Evolutionary conservation across 2,329 filamentous ascomycete species (phyloP).

Genomic region (Colletotrichum sidae): DNA sequence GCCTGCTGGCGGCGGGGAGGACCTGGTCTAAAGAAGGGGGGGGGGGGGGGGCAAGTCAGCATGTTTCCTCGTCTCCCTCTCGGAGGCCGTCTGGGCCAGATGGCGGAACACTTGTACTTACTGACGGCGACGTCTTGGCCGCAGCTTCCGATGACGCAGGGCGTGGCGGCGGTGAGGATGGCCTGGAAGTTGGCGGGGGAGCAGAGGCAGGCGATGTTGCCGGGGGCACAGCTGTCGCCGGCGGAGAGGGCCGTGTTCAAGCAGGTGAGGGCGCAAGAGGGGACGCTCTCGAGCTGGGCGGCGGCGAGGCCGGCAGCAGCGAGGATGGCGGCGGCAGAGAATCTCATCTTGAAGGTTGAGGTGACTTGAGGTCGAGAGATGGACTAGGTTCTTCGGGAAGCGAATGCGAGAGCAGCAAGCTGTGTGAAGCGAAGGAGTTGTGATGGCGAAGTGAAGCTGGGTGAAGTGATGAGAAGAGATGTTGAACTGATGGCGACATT

Average conservation of each 20-base stretch:
- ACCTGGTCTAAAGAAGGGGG: slow-evolving; percentile 16
- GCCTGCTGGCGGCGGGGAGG: slow-evolving; percentile 23
- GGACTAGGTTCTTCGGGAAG: not conserved
- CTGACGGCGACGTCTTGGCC: slow-evolving; percentile 22
- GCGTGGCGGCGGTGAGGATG: slow-evolving; percentile 12
- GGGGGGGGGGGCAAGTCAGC: not conserved
- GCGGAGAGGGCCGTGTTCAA: slow-evolving; percentile 22
- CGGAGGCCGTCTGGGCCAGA: not conserved
- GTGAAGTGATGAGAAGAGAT: slow-evolving; percentile 4
- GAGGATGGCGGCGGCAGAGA: slow-evolving; percentile 24
- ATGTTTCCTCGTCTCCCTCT: not conserved
- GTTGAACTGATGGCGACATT: not conserved
- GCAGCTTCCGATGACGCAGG: slow-evolving; percentile 28
- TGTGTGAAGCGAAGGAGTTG: slow-evolving; percentile 18
- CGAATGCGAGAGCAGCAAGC: not conserved
- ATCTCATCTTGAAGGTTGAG: slow-evolving; percentile 33
- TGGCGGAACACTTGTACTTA: not conserved
- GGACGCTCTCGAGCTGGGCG: slow-evolving; percentile 30
- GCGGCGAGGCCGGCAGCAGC: slow-evolving; percentile 33
- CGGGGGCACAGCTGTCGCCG: slow-evolving; percentile 1
- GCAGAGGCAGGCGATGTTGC: slow-evolving; percentile 22
- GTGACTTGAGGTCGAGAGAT: slow-evolving; percentile 3
- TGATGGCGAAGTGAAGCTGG: slow-evolving; percentile 6
- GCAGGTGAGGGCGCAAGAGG: slow-evolving; percentile 21
- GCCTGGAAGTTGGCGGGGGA: slow-evolving; percentile 24